Evolutionary conservation across 495 filamentous ascomycete species (phyloP).

Genomic region (Stereocaulon alpinum): DNA sequence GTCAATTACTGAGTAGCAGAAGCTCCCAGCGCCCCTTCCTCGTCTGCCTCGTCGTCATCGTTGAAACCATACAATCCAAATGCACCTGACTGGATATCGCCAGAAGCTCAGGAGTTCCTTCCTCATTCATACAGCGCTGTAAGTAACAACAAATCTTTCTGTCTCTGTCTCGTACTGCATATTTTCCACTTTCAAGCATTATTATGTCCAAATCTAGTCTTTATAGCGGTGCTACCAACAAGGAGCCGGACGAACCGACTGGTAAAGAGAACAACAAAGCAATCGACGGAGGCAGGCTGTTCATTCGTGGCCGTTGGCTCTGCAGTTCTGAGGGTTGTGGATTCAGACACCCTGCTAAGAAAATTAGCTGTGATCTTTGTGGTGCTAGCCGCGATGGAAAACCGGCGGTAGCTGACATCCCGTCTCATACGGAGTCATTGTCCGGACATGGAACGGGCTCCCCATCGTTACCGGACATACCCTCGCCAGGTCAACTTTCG

Average conservation of each 20-base stretch:
- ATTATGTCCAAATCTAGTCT: constrained; percentile 3
- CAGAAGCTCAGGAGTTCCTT: constrained; percentile 69
- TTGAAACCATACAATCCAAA: constrained; percentile 25
- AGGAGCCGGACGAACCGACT: not conserved
- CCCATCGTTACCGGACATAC: too few relatives aligned
- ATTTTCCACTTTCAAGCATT: constrained; percentile 11
- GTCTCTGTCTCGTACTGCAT: not conserved
- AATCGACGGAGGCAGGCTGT: not conserved
- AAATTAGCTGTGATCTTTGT: too few relatives aligned
- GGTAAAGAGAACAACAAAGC: not conserved
- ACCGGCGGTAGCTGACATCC: too few relatives aligned
- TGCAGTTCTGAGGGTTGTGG: too few relatives aligned
- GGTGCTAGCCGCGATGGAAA: too few relatives aligned
- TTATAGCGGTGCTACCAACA: too few relatives aligned
- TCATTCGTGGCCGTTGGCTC: too few relatives aligned
- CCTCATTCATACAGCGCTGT: constrained; percentile 67
- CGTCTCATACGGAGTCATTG: too few relatives aligned
- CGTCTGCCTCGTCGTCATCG: constrained; percentile 14
- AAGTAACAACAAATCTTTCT: constrained; percentile 25
- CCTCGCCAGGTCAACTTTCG: too few relatives aligned
- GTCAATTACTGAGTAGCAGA: not conserved
- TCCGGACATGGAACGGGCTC: too few relatives aligned
- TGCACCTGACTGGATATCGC: constrained; percentile 44
- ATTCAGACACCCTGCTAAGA: too few relatives aligned
- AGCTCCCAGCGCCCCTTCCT: constrained; percentile 18